These are phyloP conservation scores for Debaryomyces sp. DNA, from an alignment of 1,139 yeast genomes.

Conservation along the genomic window DNA sequence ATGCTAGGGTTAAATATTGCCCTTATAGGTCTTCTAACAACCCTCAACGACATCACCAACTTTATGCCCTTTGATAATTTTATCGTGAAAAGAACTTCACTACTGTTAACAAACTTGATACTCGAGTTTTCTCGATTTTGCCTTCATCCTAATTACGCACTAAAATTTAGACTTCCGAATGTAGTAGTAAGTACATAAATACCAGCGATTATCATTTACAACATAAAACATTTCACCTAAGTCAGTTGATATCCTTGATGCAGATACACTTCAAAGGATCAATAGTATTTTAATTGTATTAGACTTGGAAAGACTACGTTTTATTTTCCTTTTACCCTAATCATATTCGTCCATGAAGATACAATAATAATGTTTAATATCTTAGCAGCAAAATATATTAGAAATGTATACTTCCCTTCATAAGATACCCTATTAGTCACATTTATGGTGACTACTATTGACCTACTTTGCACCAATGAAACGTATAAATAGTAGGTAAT, in stretches of 20 bases:
- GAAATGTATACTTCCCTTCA: too few relatives aligned
- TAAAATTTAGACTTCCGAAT: constrained; percentile 16
- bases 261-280: too few relatives aligned
- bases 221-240: not conserved
- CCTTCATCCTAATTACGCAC: constrained; percentile 16
- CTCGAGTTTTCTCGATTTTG: constrained; percentile 12
- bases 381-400: too few relatives aligned
- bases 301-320: too few relatives aligned
- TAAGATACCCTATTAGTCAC: too few relatives aligned
- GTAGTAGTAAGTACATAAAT: constrained; percentile 11
- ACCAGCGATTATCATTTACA: not conserved
- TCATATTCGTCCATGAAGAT: too few relatives aligned
- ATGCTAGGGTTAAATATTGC: constrained; percentile 4
- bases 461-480: not conserved
- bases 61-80: not conserved
- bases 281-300: too few relatives aligned
- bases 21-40: constrained; percentile 9
- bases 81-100: not conserved
- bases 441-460: not conserved
- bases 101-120: not conserved
- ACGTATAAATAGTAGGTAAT: not conserved
- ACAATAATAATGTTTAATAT: too few relatives aligned
- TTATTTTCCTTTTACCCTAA: too few relatives aligned
- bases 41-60: constrained; percentile 9
- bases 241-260: too few relatives aligned